Evolutionary conservation across 2,329 filamentous ascomycete genomes (phyloP), one percentile per base, ranked within the genome.

Genomic region (Chlorencoelia australis): DNA sequence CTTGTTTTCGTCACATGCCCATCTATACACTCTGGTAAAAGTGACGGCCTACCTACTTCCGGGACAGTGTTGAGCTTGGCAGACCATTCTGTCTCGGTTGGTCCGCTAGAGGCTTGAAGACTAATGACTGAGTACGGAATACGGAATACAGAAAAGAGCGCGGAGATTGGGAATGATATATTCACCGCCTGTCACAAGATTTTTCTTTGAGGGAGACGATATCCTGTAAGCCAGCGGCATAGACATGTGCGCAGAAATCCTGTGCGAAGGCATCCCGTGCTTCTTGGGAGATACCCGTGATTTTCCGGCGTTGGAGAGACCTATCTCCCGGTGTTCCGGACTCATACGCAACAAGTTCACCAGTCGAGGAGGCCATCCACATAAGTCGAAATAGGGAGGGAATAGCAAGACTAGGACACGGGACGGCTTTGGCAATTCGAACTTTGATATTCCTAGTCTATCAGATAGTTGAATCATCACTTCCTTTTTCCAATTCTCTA

Each of bases 391-490:
- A 25, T 13, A 25, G 22, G 22, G 22, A 25, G 13, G 22, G 22
- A 10, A 10, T 25, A 13, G 22, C 4, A 25, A 13, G 13, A 25
- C 13, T 25, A 13, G 22, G 22, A 25, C 22, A 25, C 13, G 22
- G 22, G 6, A 25, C 22, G 22, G 22, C 22, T 25, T 25, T 25
- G 22, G 22, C 13, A 62, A 54, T n/a, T n/a, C n/a, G n/a, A n/a
- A n/a, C n/a, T n/a, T n/a, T n/a, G n/a, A n/a, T n/a, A n/a, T n/a
- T n/a, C n/a, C n/a, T n/a, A n/a, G n/a, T n/a, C n/a, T n/a, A n/a
- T n/a, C n/a, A n/a, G n/a, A n/a, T n/a, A n/a, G n/a, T n/a, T n/a
- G n/a, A n/a, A n/a, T n/a, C n/a, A n/a, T n/a, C n/a, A n/a, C n/a
- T n/a, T n/a, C n/a, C n/a, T n/a, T n/a, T n/a, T n/a, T n/a, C n/a